phyloP scores from a whole-genome alignment of 75 land plant species.

The Cryptomeria japonica region DNA sequence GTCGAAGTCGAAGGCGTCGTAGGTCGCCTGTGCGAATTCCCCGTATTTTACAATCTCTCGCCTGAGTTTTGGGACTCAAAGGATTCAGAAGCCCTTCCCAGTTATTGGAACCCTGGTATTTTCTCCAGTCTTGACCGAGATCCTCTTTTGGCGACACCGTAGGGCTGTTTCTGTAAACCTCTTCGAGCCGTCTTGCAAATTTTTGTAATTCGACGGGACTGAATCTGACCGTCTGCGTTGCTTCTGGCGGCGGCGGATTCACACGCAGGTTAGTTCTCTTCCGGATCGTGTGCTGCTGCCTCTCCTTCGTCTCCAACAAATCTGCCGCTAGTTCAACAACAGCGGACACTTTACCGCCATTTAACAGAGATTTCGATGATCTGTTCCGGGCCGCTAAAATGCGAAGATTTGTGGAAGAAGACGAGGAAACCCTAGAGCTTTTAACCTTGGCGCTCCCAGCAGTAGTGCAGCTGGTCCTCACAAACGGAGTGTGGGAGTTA shows the following conservation, averaged over 20 bases:
- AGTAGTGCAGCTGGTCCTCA: too few relatives aligned
- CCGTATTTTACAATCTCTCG: conserved; percentile 76
- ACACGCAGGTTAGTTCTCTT: neutral
- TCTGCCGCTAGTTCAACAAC: neutral
- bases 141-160: neutral
- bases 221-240: too few relatives aligned
- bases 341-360: neutral
- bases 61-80: conserved; percentile 54
- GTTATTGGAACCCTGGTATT: conserved; percentile 61
- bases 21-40: conserved; percentile 48
- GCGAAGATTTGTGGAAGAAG: neutral
- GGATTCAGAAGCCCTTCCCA: conserved; percentile 81
- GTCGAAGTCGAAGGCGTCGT: too few relatives aligned
- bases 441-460: too few relatives aligned
- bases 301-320: neutral
- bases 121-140: conserved; percentile 31
- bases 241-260: too few relatives aligned
- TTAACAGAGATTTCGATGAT: neutral
- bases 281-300: neutral
- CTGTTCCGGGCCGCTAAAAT: neutral
- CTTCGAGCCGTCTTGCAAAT: neutral
- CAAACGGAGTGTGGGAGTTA: too few relatives aligned
- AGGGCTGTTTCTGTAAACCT: neutral
- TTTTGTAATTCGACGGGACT: neutral
- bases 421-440: neutral